Percentiles rank a stretch among this genome's conserved stretches.
These are phyloP conservation scores for Crataegus laevigata DNA, from an alignment of 306 rosid species.

Conservation along the genomic window DNA sequence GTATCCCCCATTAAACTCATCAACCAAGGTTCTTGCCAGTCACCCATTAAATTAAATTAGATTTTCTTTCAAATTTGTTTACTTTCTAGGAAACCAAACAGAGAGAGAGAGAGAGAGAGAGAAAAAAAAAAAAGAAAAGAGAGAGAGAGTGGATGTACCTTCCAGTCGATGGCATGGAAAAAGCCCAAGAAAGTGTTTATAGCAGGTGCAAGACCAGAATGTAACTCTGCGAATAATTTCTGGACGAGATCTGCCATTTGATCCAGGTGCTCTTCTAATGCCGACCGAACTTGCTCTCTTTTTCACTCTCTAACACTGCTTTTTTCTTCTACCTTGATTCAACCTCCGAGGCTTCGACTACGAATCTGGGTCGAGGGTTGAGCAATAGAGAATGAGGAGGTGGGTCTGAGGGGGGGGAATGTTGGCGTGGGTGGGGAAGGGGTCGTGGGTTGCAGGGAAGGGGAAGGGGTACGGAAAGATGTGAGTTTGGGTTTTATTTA, in stretches of 20 bases:
- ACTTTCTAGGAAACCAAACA: not conserved
- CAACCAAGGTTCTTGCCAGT: slow-evolving; percentile 81
- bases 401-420: too few species aligned
- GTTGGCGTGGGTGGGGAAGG: too few species aligned
- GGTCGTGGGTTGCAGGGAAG: too few species aligned
- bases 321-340: not conserved
- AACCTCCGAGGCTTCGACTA: too few species aligned
- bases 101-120: not conserved
- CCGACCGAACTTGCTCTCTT: slow-evolving; percentile 65
- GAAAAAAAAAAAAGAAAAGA: not conserved
- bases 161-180: slow-evolving; percentile 90
- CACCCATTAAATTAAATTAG: not conserved
- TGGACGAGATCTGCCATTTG: slow-evolving; percentile 73
- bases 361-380: too few species aligned
- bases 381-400: too few species aligned
- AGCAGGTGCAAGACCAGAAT: slow-evolving; percentile 62
- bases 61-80: not conserved
- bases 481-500: too few species aligned
- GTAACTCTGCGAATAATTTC: slow-evolving; percentile 67
- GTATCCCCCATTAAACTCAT: slow-evolving; percentile 46
- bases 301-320: not conserved
- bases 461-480: too few species aligned
- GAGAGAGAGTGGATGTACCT: slow-evolving; percentile 27
- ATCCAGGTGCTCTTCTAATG: slow-evolving; percentile 63
- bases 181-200: slow-evolving; percentile 69